Conservation (phyloP, 2,329 filamentous ascomycete genomes). For the Cladophialophora chaetospira region DNA sequence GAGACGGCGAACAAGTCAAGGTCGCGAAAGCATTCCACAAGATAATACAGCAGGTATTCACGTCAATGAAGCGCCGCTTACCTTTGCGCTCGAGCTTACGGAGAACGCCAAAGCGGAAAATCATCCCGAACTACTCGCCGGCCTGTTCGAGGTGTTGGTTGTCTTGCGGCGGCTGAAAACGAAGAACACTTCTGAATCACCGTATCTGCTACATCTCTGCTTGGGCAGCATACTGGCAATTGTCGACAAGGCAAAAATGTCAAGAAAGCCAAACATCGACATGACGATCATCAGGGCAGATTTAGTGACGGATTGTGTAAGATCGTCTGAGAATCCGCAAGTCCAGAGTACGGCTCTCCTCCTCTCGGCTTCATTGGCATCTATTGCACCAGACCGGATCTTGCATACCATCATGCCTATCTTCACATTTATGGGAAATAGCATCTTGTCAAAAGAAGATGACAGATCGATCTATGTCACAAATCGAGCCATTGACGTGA, state of each 20-base stretch:
- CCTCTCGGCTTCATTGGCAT: conserved; percentile 81
- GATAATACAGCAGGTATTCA: conserved; percentile 20
- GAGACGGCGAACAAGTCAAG: conserved; percentile 75
- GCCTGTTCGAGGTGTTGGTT: conserved; percentile 80
- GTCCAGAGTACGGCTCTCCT: conserved; percentile 91
- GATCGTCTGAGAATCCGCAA: conserved; percentile 86
- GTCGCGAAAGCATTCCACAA: conserved; percentile 53
- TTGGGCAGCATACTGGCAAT: conserved; percentile 81
- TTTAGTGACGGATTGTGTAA: conserved; percentile 88
- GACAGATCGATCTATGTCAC: conserved; percentile 97
- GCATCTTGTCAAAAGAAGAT: conserved; percentile 86
- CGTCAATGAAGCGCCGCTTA: conserved; percentile 42
- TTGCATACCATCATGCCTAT: conserved; percentile 98
- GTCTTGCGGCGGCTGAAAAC: conserved; percentile 83
- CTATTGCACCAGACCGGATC: conserved; percentile 84
- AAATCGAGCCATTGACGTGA: conserved; percentile 87
- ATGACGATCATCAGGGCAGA: conserved; percentile 81
- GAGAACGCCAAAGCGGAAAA: conserved; percentile 75
- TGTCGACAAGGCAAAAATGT: conserved; percentile 70
- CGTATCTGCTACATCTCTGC: conserved; percentile 84
- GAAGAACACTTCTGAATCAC: conserved; percentile 80
- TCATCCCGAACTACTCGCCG: conserved; percentile 73
- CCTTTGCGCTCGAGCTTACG: conserved; percentile 84
- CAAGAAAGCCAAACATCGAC: conserved; percentile 64
- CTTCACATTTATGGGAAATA: conserved; percentile 96